Evolutionary conservation across 2,329 filamentous ascomycete genomes (phyloP).

Genomic region (Aotearoamyces nothofagi): DNA sequence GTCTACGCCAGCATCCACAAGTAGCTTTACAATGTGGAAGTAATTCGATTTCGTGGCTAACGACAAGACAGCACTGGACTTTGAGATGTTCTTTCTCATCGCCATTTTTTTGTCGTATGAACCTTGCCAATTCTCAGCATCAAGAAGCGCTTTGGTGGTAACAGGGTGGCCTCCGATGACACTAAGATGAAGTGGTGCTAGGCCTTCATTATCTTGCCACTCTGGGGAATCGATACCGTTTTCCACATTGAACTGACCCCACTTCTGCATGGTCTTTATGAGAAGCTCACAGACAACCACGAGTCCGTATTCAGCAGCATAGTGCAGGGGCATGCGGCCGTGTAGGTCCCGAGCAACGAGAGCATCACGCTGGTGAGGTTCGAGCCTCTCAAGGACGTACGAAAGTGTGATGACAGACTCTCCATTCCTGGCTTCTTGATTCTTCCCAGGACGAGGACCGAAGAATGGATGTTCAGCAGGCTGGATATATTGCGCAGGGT

Average conservation of each 20-base stretch:
- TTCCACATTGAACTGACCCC: conserved; percentile 72
- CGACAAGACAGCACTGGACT: conserved; percentile 76
- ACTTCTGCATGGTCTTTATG: conserved; percentile 77
- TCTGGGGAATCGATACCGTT: conserved; percentile 73
- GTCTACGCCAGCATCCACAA: conserved; percentile 81
- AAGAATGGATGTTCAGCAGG: conserved; percentile 56
- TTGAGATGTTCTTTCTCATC: conserved; percentile 55
- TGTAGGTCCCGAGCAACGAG: conserved; percentile 60
- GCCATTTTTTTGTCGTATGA: conserved; percentile 41
- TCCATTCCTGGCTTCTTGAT: conserved; percentile 56
- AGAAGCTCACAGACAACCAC: conserved; percentile 79
- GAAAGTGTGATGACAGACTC: conserved; percentile 55
- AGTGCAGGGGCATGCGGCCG: conserved; percentile 77
- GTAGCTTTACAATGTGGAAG: conserved; percentile 65
- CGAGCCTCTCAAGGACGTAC: conserved; percentile 52
- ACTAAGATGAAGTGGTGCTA: conserved; percentile 78
- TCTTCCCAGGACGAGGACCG: conserved; percentile 43
- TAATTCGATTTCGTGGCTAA: conserved; percentile 84
- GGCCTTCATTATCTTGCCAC: conserved; percentile 90
- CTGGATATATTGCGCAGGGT: conserved; percentile 52
- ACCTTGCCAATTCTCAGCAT: conserved; percentile 65
- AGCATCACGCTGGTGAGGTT: conserved; percentile 48
- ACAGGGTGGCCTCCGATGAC: conserved; percentile 83
- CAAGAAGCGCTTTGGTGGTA: conserved; percentile 68
- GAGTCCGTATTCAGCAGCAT: conserved; percentile 88